Evolutionary conservation across 495 filamentous ascomycete species (phyloP).

Genomic region (Oidiodendron maius): DNA sequence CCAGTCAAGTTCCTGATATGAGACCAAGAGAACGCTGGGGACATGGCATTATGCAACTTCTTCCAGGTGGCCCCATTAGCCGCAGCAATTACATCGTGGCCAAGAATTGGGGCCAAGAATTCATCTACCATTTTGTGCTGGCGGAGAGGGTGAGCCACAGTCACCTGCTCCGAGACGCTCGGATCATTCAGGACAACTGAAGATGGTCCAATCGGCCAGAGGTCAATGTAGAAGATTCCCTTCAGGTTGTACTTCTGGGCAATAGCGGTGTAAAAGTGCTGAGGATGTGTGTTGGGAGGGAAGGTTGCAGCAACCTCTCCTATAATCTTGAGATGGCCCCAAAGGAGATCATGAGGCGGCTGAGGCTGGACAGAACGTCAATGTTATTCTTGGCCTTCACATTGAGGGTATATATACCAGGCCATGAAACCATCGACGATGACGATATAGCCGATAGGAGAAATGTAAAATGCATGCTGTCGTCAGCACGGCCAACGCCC

Average conservation of each 20-base stretch:
- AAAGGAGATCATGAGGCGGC: slow-evolving; percentile 3
- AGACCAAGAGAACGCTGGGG: background rate
- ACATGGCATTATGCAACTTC: background rate
- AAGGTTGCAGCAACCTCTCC: background rate
- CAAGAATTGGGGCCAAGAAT: background rate
- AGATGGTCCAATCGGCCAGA: slow-evolving; percentile 25
- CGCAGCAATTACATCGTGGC: background rate
- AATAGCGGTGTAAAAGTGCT: background rate
- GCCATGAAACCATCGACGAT: background rate
- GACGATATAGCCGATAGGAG: background rate
- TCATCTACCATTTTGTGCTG: background rate
- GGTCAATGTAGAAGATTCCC: slow-evolving; percentile 24
- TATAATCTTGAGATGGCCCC: slow-evolving; percentile 8
- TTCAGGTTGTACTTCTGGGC: slow-evolving; percentile 3
- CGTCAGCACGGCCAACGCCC: no score
- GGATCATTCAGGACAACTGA: slow-evolving; percentile 37
- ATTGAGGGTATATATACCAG: background rate
- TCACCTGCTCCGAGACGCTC: slow-evolving; percentile 26
- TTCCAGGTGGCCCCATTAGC: background rate
- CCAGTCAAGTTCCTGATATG: background rate
- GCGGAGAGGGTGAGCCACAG: background rate
- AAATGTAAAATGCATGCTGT: background rate
- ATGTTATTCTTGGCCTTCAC: background rate
- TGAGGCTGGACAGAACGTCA: slow-evolving; percentile 1
- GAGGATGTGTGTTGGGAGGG: slow-evolving; percentile 1